phyloP scores from a whole-genome alignment of 208 protist genomes.

The Histomonas meleagridis region DNA sequence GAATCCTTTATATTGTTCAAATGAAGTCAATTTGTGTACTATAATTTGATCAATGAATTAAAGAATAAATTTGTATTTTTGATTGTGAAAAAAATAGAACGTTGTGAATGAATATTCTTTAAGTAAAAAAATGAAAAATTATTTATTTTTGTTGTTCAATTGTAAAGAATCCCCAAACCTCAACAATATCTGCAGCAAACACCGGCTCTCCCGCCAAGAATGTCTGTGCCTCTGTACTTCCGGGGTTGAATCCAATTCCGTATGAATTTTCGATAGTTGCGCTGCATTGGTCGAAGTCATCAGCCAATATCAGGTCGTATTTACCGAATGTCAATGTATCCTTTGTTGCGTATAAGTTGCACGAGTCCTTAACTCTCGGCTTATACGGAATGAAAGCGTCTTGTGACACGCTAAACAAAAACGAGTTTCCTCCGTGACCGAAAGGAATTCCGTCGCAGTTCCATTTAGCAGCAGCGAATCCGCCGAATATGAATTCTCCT shows the following conservation, averaged over 20 bases:
- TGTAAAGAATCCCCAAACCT: slow-evolving; percentile 31
- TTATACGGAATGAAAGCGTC: background rate
- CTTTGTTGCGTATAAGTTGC: background rate
- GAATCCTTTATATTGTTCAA: too few species aligned
- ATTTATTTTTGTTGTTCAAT: background rate
- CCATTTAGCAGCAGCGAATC: slow-evolving; percentile 15
- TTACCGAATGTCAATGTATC: slow-evolving; percentile 9
- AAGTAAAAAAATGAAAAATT: too few species aligned
- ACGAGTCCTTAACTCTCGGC: background rate
- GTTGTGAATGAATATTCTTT: too few species aligned
- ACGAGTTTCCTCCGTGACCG: background rate
- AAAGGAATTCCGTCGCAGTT: background rate
- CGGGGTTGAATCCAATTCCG: background rate
- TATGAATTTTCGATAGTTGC: slow-evolving; percentile 9
- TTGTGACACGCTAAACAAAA: background rate
- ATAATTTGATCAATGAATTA: too few species aligned
- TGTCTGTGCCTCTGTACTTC: background rate
- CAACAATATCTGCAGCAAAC: background rate
- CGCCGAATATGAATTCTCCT: background rate
- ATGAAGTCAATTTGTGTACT: too few species aligned
- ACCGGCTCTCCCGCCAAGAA: background rate
- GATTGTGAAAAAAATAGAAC: too few species aligned
- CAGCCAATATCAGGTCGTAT: background rate
- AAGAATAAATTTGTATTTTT: too few species aligned
- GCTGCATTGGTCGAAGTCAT: background rate